Evolutionary conservation across 495 filamentous ascomycete genomes (phyloP), one percentile per base, ranked within the genome.

Genomic region (Aspergillus funiculosus): DNA sequence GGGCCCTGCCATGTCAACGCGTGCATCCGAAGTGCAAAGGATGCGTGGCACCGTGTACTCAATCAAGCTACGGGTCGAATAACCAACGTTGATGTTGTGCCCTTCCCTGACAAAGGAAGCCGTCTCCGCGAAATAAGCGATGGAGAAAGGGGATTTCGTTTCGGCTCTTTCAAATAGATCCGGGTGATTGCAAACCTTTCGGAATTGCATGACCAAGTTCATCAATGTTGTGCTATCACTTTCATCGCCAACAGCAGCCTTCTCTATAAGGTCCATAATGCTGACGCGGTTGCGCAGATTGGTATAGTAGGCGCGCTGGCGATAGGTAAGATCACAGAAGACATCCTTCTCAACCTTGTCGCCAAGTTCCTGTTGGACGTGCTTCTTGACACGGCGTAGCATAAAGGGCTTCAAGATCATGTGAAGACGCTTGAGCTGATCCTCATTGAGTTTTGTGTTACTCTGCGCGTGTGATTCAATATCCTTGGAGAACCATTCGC

Each of bases 401-500:
- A 98, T 98, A 77, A 98, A 98, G 0, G 92, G 92, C 63, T 97
- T 97, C 53, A 98, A 71, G 54, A 98, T 98, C 90, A 97, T 95
- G 60, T 99, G 92, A 48, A 99, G 67, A 66, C 92, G 89, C 63
- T 85, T 87, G 30, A 99, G 80, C 64, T 99, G 92, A 56, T 95
- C 89, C 60, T 97, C 92, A 55, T 98, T 97, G 28, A 98, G 80
- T 62, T 97, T 96, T 22, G 92, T 97, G 65, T 98, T 97, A 66
- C 87, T 95, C 65, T 95, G 90, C 7, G 92, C 94, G 54, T 98
- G 92, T 21, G 89, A 95, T 65, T 98, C 92, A 55, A 98, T 98
- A 56, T 98, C 92, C 63, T 97, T 97, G 24, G 94, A 97, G 68
- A 98, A 98, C 92, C 92, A 98, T 59, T 98, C 92, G 70, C 89